Evolutionary conservation across 2,329 filamentous ascomycete species (phyloP), one percentile per base, ranked within the genome.

Genomic region (Diaporthe vexans): DNA sequence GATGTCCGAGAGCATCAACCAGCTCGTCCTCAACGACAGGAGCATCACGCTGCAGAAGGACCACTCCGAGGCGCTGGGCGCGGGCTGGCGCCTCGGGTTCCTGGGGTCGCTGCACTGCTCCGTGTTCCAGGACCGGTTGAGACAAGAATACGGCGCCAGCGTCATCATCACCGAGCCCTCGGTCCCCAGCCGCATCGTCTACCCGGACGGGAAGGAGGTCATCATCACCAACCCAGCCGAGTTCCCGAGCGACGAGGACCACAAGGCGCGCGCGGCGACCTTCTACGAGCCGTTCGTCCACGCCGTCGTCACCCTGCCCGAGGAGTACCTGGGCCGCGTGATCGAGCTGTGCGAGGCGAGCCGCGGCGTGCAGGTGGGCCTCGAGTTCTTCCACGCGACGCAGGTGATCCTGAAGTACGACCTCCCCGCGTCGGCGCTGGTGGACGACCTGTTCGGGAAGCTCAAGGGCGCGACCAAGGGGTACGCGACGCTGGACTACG

Each of bases 131-230:
- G 97, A 99, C 83, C 94, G 97, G 0, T 85, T 99, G 71, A 92
- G 95, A 57, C 95, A 98, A 83, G 97, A 99, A 83, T 95, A 99
- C 80, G 97, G 96, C 7, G 94, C 94, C 3, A 97, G 92, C 80
- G 95, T 99, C 81, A 98, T 99, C 83, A 97, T 99, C 81, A 99
- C 97, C 0, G 96, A 97, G 51, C 97, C 97, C 0, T 96, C 94
- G 0, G 97, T 99, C 17, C 95, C 97, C 4, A 97, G 96, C 79
- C 97, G 95, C 82, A 89, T 98, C 10, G 83, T 94, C 13, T 97
- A 92, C 89, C 89, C 87, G 59, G 91, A 95, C 79, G 95, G 95
- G n/a, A 90, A 85, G 3, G 94, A 97, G 80, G 89, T 90, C 43
- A 88, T 97, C 74, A 91, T 98, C 76, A 92, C 94, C 74, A 98